Percentiles rank a stretch among this genome's conserved stretches.
Evolutionary conservation across 2,329 filamentous ascomycete species (phyloP).

Genomic region (Colletotrichum sp.): DNA sequence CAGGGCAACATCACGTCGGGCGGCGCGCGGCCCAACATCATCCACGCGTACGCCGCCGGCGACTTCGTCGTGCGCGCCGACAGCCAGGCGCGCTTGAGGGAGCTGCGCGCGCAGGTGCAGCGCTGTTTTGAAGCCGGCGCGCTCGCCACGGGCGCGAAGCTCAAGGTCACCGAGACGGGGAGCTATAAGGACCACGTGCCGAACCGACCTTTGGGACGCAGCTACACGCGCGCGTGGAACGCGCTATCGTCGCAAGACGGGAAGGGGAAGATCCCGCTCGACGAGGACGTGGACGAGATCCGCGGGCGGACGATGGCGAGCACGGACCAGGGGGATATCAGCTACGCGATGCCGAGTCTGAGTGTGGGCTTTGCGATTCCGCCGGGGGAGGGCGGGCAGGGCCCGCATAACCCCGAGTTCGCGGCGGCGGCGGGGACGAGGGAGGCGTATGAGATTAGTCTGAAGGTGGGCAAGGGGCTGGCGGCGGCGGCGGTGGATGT

Average conservation of each 20-base stretch:
- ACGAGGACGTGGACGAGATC: constrained; percentile 45
- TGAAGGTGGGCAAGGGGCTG: constrained; percentile 27
- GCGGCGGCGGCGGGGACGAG: constrained; percentile 25
- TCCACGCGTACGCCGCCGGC: constrained; percentile 54
- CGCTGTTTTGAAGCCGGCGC: constrained; percentile 46
- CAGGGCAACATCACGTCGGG: constrained; percentile 59
- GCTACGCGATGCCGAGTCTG: constrained; percentile 61
- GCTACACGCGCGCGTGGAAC: constrained; percentile 52
- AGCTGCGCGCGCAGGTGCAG: constrained; percentile 45
- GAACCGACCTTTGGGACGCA: constrained; percentile 51
- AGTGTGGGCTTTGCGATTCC: constrained; percentile 57
- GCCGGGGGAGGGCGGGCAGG: constrained; percentile 32
- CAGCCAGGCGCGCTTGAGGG: constrained; percentile 36
- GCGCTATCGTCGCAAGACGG: constrained; percentile 27
- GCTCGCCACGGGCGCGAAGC: constrained; percentile 48
- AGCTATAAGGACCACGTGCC: constrained; percentile 62
- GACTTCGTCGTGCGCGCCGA: constrained; percentile 31
- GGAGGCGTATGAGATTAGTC: constrained; percentile 24
- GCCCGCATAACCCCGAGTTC: constrained; percentile 27
- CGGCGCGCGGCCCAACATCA: constrained; percentile 60
- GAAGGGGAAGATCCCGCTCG: constrained; percentile 31
- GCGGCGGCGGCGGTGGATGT: constrained; percentile 28
- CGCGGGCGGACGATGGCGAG: constrained; percentile 54
- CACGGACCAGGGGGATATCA: constrained; percentile 66
- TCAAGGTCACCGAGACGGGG: constrained; percentile 45